These are phyloP conservation scores for Microbotryum scabiosae DNA, from an alignment of 1,284 basidiomycete species.

Conservation along the genomic window DNA sequence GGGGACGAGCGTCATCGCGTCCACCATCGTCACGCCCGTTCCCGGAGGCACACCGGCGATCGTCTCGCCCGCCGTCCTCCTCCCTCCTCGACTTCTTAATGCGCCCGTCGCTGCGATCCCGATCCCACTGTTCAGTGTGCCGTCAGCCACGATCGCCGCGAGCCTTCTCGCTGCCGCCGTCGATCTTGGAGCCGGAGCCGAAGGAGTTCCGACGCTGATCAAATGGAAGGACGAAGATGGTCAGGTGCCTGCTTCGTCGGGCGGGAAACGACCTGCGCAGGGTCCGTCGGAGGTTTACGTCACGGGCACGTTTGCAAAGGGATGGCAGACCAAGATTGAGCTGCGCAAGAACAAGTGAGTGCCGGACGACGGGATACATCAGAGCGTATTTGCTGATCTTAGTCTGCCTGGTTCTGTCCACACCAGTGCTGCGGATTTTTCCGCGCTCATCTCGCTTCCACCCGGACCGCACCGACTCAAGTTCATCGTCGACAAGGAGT, in stretches of 20 bases:
- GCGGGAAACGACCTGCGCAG: constrained; percentile 41
- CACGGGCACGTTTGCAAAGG: constrained; percentile 52
- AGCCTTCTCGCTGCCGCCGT: constrained; percentile 35
- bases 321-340: constrained; percentile 50
- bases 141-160: constrained; percentile 30
- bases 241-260: constrained; percentile 43
- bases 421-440: constrained; percentile 42
- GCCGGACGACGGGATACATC: not conserved
- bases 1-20: constrained; percentile 25
- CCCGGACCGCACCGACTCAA: constrained; percentile 93
- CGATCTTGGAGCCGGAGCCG: constrained; percentile 35
- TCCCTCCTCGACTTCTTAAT: constrained; percentile 29
- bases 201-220: constrained; percentile 36
- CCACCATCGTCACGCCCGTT: constrained; percentile 4
- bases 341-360: constrained; percentile 43
- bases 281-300: constrained; percentile 46
- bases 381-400: too few species aligned
- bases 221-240: constrained; percentile 37
- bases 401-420: not conserved
- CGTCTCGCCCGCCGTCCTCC: constrained; percentile 26
- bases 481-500: constrained; percentile 89
- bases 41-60: constrained; percentile 2
- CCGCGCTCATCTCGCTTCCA: constrained; percentile 50
- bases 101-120: constrained; percentile 33
- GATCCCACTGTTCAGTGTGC: constrained; percentile 28